Evolutionary conservation across 2,329 filamentous ascomycete genomes (phyloP), one percentile per base, ranked within the genome.

Genomic region (Fusarium poae): DNA sequence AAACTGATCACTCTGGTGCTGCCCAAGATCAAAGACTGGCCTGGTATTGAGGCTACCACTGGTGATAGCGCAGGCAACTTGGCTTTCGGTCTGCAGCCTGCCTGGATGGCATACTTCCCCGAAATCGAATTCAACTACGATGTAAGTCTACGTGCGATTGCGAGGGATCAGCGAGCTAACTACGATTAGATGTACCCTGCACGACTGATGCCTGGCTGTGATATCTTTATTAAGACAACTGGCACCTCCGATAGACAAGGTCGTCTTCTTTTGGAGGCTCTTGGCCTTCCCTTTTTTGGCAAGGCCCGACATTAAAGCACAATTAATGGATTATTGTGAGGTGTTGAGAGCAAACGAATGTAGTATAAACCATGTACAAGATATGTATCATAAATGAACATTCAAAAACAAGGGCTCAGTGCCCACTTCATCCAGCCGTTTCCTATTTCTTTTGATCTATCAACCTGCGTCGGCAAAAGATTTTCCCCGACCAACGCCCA

Each of bases 71-170:
- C 91, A 65, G 96, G 96, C 37, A 97, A 98, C 79, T 86, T 99
- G 71, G 86, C 85, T 12, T 95, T 94, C 79, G 96, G 96, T 71
- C 84, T 99, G 73, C 86, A 85, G 16, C 85, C 90, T 7, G 90
- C 93, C 61, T 88, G 91, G 72, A 89, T 97, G 74, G 89, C 91
- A 51, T 83, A 92, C 70, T 99, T 98, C 82, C 96, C 96, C 0
- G 96, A 99, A 82, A 88, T 99, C 45, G 94, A 97, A 80, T 89
- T 93, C 74, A 97, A 97, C 83, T 97, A 96, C 77, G 93, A 97
- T 81, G 93, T 97, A 82, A 86, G 92, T 86, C 13, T 44, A 49
- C 60, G 10, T 11, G 56, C 37, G 16, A 29, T 43, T 37, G 3
- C 18, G 30, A 43, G 32, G 11, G 23, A 46, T 35, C 27, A 56